Evolutionary conservation across 768 basidiomycete species (phyloP).

Genomic region (Russula emetica): DNA sequence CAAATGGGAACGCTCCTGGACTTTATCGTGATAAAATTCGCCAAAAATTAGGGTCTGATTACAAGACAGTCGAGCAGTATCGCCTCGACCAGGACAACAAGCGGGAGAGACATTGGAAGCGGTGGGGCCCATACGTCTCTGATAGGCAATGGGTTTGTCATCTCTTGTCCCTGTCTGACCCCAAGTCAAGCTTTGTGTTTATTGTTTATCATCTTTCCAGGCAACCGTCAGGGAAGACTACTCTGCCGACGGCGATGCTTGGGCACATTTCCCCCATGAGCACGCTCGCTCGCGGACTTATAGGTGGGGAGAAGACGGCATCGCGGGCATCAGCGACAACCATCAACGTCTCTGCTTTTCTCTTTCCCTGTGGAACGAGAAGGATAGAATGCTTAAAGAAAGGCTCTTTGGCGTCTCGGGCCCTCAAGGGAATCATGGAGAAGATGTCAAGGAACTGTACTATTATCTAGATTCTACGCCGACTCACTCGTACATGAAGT

Average conservation of each 20-base stretch:
- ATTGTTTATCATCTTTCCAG: constrained; percentile 41
- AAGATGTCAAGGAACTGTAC: constrained; percentile 98
- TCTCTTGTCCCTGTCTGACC: not conserved
- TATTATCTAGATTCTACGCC: constrained; percentile 99
- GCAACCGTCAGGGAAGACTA: constrained; percentile 99
- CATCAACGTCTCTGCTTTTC: constrained; percentile 91
- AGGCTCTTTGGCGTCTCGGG: constrained; percentile 94
- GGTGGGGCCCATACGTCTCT: constrained; percentile 97
- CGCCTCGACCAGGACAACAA: constrained; percentile 79
- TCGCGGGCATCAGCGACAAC: constrained; percentile 96
- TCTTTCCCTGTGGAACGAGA: constrained; percentile 90
- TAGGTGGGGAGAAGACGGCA: constrained; percentile 98
- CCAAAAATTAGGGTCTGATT: constrained; percentile 60
- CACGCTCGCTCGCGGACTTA: constrained; percentile 92
- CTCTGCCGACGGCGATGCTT: constrained; percentile 92
- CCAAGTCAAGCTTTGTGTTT: constrained; percentile 20
- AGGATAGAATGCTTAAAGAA: constrained; percentile 94
- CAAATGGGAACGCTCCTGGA: constrained; percentile 23
- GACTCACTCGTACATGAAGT: constrained; percentile 99
- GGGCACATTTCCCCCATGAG: constrained; percentile 92
- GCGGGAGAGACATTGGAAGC: constrained; percentile 90
- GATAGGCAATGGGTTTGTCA: constrained; percentile 92
- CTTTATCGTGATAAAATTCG: constrained; percentile 64
- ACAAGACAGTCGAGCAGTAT: constrained; percentile 77
- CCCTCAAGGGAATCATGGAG: constrained; percentile 97